phyloP scores from a whole-genome alignment of 2,329 filamentous ascomycete genomes.

The Fusarium kyushuense region DNA sequence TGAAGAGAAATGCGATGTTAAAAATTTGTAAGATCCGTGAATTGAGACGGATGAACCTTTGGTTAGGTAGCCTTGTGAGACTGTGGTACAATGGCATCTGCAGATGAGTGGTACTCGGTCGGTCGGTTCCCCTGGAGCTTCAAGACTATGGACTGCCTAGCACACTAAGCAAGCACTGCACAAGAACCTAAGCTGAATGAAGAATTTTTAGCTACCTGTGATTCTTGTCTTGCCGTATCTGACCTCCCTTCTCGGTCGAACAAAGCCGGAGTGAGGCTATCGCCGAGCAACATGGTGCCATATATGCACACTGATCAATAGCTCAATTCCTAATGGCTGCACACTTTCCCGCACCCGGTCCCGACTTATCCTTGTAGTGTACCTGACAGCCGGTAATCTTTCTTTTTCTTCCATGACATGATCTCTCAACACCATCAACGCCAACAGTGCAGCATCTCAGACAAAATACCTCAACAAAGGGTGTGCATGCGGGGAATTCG shows the following conservation, averaged over 20 bases:
- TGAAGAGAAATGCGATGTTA: too few species aligned
- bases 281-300: slow-evolving; percentile 33
- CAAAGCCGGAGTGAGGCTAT: slow-evolving; percentile 33
- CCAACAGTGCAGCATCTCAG: slow-evolving; percentile 24
- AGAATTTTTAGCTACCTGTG: background rate
- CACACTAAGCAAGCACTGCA: background rate
- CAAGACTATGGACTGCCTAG: rapidly evolving
- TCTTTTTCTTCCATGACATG: slow-evolving; percentile 33
- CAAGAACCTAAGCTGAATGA: background rate
- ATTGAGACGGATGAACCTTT: too few species aligned
- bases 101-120: background rate
- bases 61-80: too few species aligned
- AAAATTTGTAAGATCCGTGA: too few species aligned
- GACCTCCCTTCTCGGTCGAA: slow-evolving; percentile 9
- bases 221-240: background rate
- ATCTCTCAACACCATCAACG: slow-evolving; percentile 25
- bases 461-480: slow-evolving; percentile 22
- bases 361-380: slow-evolving; percentile 12
- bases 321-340: slow-evolving; percentile 17
- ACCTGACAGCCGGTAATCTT: slow-evolving; percentile 20
- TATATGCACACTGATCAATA: slow-evolving; percentile 30
- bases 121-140: background rate
- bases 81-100: too few species aligned
- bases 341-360: slow-evolving; percentile 24
- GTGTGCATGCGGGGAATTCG: slow-evolving; percentile 37